Base-by-base conservation (phyloP, 306 rosid genomes). In the Medicago arabica region DNA sequence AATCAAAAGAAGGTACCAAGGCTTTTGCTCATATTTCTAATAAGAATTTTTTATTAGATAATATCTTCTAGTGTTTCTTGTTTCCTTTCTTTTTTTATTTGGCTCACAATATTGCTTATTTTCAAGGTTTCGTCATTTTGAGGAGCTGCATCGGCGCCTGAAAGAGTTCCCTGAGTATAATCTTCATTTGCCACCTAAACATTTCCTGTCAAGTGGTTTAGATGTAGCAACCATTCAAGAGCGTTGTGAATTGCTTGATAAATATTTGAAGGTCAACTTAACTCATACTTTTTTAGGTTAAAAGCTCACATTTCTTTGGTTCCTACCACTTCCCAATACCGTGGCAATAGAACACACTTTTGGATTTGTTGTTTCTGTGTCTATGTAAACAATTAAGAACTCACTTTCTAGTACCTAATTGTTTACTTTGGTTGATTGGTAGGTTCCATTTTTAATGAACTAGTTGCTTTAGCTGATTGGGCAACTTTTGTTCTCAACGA, bases 111-210 rank as follows among this genome's bases (percentile, higher is more conserved):
- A 9, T 74, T 44, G 47, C 59, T 31, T 63, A 13, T 66, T 18
- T 71, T 60, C 19, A 58, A 96, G 99, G 90, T 96, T 96, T 87
- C 92, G 99, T 53, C 99, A 96, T 86, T 96, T 96, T 87, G 99
- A 96, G 90, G 99, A 96, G 89, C 88, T 96, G 71, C 99, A 92
- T 83, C 88, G 96, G 67, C 96, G 94, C 61, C 86, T 96, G 61
- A 96, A 96, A 87, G 96, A 88, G 85, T 96, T 90, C 84, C 84
- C 93, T 2, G 94, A 89, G 88, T 96, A 96, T 85, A 84, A 87
- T 69, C 97, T 96, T 83, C 93, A 92, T 80, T 85, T 96, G 88
- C 99, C 99, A 28, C 99, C 99, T 8, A 96, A 96, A 78, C 99
- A 92, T 88, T 92, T 96, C 80, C 93, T 96, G 25, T 96, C 99